Percentiles rank a stretch among this genome's conserved stretches.
These are phyloP conservation scores for Pichia nanzhaoensis DNA, from an alignment of 805 yeast genomes.

Conservation along the genomic window DNA sequence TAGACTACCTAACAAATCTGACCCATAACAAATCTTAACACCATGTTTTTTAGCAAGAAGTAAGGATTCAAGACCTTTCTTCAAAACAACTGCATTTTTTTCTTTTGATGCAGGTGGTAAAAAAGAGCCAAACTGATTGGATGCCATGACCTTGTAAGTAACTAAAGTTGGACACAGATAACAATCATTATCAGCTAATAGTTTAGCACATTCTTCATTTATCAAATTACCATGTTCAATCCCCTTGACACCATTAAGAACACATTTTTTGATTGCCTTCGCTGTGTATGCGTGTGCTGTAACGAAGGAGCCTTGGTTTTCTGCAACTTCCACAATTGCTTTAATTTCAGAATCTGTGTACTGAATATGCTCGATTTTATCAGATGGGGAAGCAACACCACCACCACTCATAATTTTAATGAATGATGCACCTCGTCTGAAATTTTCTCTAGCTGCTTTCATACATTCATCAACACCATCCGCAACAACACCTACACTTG, in stretches of 20 bases:
- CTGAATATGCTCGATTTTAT: conserved; percentile 22
- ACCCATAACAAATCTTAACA: conserved; percentile 25
- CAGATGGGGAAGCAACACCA: conserved; percentile 28
- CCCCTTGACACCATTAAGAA: conserved; percentile 25
- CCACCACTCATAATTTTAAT: conserved; percentile 29
- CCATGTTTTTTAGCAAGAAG: conserved; percentile 20
- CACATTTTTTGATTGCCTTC: conserved; percentile 20
- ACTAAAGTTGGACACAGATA: conserved; percentile 26
- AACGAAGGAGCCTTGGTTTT: conserved; percentile 23
- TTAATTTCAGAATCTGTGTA: conserved; percentile 24
- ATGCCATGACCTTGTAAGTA: conserved; percentile 26
- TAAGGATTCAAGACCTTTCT: conserved; percentile 20
- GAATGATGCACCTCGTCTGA: conserved; percentile 25
- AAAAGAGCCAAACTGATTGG: conserved; percentile 22
- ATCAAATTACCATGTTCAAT: conserved; percentile 28
- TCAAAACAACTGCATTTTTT: conserved; percentile 21
- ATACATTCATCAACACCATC: conserved; percentile 26
- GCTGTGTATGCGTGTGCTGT: conserved; percentile 28
- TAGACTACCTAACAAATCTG: conserved; percentile 24
- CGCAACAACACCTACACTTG: conserved; percentile 19
- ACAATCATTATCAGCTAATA: conserved; percentile 22
- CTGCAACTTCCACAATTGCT: conserved; percentile 24
- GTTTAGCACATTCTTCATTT: conserved; percentile 23
- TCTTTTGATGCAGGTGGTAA: conserved; percentile 15
- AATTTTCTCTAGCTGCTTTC: conserved; percentile 22